These are phyloP conservation scores for Trichocladium uniseriatum DNA, from an alignment of 495 filamentous ascomycete species.

Conservation along the genomic window DNA sequence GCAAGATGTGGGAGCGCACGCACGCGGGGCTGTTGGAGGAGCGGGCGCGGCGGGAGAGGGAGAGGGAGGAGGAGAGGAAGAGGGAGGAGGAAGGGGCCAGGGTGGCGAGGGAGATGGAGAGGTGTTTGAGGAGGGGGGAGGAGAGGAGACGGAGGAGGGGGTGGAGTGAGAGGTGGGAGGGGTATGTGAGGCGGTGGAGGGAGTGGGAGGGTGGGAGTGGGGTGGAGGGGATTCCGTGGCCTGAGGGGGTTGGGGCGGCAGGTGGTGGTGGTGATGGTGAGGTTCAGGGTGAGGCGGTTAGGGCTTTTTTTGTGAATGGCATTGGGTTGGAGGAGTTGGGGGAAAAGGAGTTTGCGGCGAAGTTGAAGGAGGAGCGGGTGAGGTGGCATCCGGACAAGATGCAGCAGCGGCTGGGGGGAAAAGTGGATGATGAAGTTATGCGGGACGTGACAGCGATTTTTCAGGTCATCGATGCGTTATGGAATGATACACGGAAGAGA, in stretches of 20 bases:
- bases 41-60: constrained; percentile 35
- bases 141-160: constrained; percentile 30
- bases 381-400: constrained; percentile 99
- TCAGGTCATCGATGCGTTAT: constrained; percentile 79
- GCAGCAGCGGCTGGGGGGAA: constrained; percentile 71
- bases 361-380: constrained; percentile 77
- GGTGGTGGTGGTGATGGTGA: constrained; percentile 23
- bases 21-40: constrained; percentile 54
- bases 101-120: constrained; percentile 40
- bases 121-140: constrained; percentile 41
- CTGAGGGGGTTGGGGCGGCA: constrained; percentile 57
- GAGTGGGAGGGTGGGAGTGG: constrained; percentile 34
- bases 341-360: constrained; percentile 47
- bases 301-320: constrained; percentile 36
- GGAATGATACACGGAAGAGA: constrained; percentile 49
- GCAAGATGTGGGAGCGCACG: constrained; percentile 89
- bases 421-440: constrained; percentile 59
- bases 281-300: constrained; percentile 23
- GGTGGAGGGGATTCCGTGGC: constrained; percentile 60
- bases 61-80: constrained; percentile 32
- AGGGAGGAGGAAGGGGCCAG: constrained; percentile 38
- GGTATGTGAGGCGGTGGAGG: constrained; percentile 55
- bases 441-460: constrained; percentile 78
- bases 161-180: constrained; percentile 47
- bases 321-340: constrained; percentile 47